Base-by-base conservation (phyloP, 2,329 filamentous ascomycete species). In the Dryadomyces quercus-mongolicae region DNA sequence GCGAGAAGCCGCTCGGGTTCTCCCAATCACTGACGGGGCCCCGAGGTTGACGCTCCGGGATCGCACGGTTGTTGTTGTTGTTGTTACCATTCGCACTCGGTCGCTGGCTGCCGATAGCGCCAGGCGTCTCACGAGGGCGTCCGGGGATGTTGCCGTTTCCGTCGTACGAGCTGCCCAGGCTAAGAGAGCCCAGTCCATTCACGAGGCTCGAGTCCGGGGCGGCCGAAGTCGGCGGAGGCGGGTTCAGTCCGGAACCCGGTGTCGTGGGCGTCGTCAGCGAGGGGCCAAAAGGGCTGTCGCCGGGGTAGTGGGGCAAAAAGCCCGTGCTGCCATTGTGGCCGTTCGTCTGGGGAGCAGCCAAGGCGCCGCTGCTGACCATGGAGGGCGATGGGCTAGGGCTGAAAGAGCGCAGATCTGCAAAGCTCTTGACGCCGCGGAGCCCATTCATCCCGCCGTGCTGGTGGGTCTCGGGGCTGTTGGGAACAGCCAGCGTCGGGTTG, bases 371-470 rank as follows among this genome's bases (percentile, higher is more conserved):
- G 52, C 61, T 59, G 36, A 58, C 56, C 18, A 88, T 89, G 13
- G 93, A 95, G 8, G 85, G 85, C 3, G 88, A 92, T 6, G 93
- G 92, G 62, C 92, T 97, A 12, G 92, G 92, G 16, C 91, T 96
- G 71, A 94, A 95, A 1, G 91, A 95, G 60, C 92, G 86, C 59
- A 98, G 74, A 66, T 98, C 93, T 40, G 92, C 93, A 67, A 96
- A 96, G 51, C 92, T 97, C 74, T 97, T 97, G 58, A 92, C 93
- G 31, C 88, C 88, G 46, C 93, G 85, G 40, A 98, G 80, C 64
- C 92, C 92, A 65, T 88, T 85, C 49, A 86, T 81, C 36, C 84
- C 83, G 31, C 84, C 83, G 31, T 73, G 74, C 56, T 67, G 70
- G 56, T 67, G 70, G 18, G 71, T 73, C 49, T 84, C 81, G 18